phyloP scores from a whole-genome alignment of 1,284 basidiomycete genomes.

The Schizophyllum amplum region DNA sequence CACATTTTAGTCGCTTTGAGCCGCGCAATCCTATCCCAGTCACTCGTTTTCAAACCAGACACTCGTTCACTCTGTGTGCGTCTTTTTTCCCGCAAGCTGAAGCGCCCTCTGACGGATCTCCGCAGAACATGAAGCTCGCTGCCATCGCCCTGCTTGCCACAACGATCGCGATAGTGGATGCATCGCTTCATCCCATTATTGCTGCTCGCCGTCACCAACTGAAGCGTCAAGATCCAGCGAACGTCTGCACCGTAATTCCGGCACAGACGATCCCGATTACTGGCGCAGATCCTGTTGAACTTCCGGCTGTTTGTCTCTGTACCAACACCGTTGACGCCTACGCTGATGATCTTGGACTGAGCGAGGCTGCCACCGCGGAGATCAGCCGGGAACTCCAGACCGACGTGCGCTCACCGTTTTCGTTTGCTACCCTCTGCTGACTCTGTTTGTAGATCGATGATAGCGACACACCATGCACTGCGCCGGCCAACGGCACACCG shows the following conservation, averaged over 20 bases:
- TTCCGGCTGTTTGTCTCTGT: background rate
- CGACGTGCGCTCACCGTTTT: background rate
- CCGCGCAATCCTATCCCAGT: too few species aligned
- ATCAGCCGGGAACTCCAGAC: background rate
- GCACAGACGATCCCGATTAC: background rate
- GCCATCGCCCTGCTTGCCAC: background rate
- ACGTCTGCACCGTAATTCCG: background rate
- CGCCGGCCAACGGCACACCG: background rate
- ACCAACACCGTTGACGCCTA: background rate
- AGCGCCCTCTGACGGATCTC: background rate
- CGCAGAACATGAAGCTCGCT: background rate
- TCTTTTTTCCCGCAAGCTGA: background rate
- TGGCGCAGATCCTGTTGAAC: background rate
- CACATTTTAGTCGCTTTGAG: too few species aligned
- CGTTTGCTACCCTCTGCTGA: too few species aligned
- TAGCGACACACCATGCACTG: background rate
- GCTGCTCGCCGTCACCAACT: background rate
- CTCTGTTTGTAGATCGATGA: background rate
- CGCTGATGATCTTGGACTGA: background rate
- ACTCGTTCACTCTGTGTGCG: background rate
- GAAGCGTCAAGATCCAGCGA: background rate
- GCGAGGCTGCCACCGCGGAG: background rate
- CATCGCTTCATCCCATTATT: background rate
- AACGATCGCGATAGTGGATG: background rate
- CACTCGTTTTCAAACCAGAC: too few species aligned